Evolutionary conservation across 2,329 filamentous ascomycete genomes (phyloP), one percentile per base, ranked within the genome.

Genomic region (Fusarium redolens): DNA sequence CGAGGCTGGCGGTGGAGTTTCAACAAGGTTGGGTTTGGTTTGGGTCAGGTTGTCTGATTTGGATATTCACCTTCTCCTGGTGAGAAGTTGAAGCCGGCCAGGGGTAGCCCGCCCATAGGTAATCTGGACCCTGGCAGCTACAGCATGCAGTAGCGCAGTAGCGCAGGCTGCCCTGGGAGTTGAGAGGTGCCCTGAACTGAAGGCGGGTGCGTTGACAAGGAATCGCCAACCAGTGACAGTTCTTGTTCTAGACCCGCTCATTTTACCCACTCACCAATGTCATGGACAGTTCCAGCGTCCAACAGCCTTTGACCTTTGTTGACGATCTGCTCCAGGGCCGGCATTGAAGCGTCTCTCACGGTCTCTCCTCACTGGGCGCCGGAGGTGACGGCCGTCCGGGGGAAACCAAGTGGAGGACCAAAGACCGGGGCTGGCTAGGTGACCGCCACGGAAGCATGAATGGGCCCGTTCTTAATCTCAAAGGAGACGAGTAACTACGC

Each of bases 1-100:
- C 52, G 70, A 76, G 67, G 63, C 55, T 70, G 74, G 61, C 61
- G 72, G 71, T 77, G 75, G 75, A 62, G 72, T 63, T 68, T 73
- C 68, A 65, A 41, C 35, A 54, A 65, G 31, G 62, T 58, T 41
- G 31, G 25, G 31, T 65, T 56, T 52, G 62, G 30, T 25, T 64
- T 35, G 48, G 48, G 60, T 64, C 51, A 40, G 58, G 65, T 73
- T 61, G 61, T 74, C 65, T 69, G 71, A 74, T 66, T 75, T 64
- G 47, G 58, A 54, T 51, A 61, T 65, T 72, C 68, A 55, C 58
- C 61, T 58, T 43, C 51, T 66, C 61, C 61, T 38, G 41, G 65
- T 35, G 44, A 47, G 68, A 68, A 72, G 64, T 76, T 78, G 66
- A 69, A 69, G 65, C 71, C 54, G 33, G 54, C 65, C 71, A 77